phyloP scores from a whole-genome alignment of 2,329 filamentous ascomycete species.

The Phialophora verrucosa region DNA sequence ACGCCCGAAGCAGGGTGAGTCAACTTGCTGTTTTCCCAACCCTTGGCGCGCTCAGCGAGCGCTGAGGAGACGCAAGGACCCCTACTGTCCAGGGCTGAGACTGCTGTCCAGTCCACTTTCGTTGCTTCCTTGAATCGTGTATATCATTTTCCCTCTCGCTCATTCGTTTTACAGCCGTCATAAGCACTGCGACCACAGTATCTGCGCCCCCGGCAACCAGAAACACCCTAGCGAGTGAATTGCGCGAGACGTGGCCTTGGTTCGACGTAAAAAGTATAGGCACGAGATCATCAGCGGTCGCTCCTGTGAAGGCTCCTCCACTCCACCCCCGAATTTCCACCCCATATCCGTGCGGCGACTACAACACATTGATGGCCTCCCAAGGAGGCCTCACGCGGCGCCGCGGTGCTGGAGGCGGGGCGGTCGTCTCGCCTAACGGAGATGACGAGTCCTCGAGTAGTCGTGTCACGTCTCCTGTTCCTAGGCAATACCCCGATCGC shows the following conservation, averaged over 20 bases:
- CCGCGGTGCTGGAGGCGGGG: constrained; percentile 60
- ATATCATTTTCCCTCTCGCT: not conserved
- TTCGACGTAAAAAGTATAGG: constrained; percentile 6
- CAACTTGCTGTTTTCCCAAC: no score
- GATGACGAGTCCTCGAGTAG: constrained; percentile 69
- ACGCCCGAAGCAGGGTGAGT: no score
- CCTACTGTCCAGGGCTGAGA: not conserved
- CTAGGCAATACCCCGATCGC: constrained; percentile 62
- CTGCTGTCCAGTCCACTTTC: not conserved
- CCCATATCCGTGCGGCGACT: constrained; percentile 13
- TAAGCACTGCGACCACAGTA: not conserved
- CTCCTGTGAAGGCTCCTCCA: not conserved
- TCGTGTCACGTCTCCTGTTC: constrained; percentile 69
- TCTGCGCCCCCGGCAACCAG: no score
- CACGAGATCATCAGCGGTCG: constrained; percentile 6
- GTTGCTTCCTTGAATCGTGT: not conserved
- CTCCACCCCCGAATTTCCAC: constrained; percentile 1
- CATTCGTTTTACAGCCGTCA: not conserved
- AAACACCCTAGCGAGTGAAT: not conserved
- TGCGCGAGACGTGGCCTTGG: not conserved
- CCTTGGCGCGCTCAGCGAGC: not conserved
- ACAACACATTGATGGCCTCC: constrained; percentile 60
- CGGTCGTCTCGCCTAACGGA: constrained; percentile 52
- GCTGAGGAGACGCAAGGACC: not conserved
- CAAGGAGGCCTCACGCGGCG: constrained; percentile 74